These are phyloP conservation scores for Candida michaelii DNA, from an alignment of 805 yeast genomes.

Conservation along the genomic window DNA sequence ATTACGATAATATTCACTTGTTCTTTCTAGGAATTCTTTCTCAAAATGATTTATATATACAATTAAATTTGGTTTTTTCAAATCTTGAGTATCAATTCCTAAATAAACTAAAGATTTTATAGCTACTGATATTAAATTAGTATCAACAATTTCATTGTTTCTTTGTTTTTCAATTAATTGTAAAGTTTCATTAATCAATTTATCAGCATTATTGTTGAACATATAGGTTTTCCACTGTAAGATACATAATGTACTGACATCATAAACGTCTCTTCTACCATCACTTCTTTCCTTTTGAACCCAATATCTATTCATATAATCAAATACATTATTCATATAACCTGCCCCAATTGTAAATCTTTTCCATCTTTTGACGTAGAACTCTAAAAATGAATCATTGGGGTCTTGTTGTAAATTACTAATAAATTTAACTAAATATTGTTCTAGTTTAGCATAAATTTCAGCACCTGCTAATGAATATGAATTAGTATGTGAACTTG, in stretches of 20 bases:
- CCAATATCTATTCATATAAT: constrained; percentile 96
- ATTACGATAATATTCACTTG: constrained; percentile 61
- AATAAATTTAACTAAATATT: constrained; percentile 64
- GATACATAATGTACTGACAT: constrained; percentile 84
- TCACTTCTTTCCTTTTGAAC: constrained; percentile 93
- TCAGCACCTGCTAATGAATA: constrained; percentile 82
- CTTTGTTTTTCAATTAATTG: constrained; percentile 77
- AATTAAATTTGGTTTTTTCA: constrained; percentile 77
- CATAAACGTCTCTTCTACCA: constrained; percentile 85
- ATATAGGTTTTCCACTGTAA: constrained; percentile 84
- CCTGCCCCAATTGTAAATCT: constrained; percentile 90
- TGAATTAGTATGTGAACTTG: constrained; percentile 22
- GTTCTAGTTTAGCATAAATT: constrained; percentile 69
- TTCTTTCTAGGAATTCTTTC: constrained; percentile 66
- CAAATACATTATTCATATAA: constrained; percentile 87
- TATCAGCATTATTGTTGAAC: constrained; percentile 64
- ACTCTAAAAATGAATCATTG: constrained; percentile 70
- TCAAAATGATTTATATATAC: constrained; percentile 84
- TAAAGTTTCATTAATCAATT: constrained; percentile 68
- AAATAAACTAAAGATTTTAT: constrained; percentile 84
- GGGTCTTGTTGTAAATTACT: constrained; percentile 47
- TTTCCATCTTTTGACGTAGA: constrained; percentile 86
- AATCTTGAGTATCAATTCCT: constrained; percentile 88
- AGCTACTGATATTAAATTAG: constrained; percentile 64
- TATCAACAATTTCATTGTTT: constrained; percentile 70